A percentile compares a stretch with the other conserved stretches of the same genome.
Conservation (phyloP, 495 filamentous ascomycete genomes). For the Ascobolus immersus region DNA sequence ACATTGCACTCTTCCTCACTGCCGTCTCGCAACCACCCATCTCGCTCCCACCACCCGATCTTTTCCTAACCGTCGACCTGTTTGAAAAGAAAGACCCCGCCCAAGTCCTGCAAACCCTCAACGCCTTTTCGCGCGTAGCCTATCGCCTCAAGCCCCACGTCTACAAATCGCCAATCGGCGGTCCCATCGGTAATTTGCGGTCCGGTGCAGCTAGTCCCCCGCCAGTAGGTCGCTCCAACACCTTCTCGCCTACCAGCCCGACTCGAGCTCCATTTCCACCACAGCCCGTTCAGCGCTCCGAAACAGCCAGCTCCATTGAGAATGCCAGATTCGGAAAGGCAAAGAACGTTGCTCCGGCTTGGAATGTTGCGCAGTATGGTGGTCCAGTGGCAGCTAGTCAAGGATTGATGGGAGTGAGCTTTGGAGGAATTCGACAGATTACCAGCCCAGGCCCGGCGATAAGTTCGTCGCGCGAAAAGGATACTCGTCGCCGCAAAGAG, state of each 20-base stretch:
- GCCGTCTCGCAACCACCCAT: slow-evolving; percentile 65
- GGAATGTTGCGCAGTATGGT: slow-evolving; percentile 97
- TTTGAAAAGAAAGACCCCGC: slow-evolving; percentile 92
- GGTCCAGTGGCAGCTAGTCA: slow-evolving; percentile 97
- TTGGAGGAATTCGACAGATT: slow-evolving; percentile 78
- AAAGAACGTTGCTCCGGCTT: slow-evolving; percentile 57
- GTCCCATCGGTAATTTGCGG: slow-evolving; percentile 25
- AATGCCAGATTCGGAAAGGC: too few species aligned
- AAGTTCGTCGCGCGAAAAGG: slow-evolving; percentile 29
- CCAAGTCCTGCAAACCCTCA: slow-evolving; percentile 81
- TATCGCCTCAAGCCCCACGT: slow-evolving; percentile 45
- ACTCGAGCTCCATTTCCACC: too few species aligned
- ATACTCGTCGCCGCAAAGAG: neutral
- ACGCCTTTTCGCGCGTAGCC: slow-evolving; percentile 72
- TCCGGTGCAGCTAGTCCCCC: slow-evolving; percentile 36
- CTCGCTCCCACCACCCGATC: slow-evolving; percentile 71
- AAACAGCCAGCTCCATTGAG: too few species aligned
- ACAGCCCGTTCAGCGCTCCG: too few species aligned
- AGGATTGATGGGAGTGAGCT: slow-evolving; percentile 77
- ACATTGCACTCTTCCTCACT: slow-evolving; percentile 86
- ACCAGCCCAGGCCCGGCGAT: slow-evolving; percentile 57
- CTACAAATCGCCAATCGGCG: slow-evolving; percentile 47
- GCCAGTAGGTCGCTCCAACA: slow-evolving; percentile 32
- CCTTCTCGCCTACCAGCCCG: slow-evolving; percentile 12
- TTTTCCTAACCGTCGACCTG: slow-evolving; percentile 92